Percentiles rank a stretch among this genome's conserved stretches.
Conservation (phyloP, 352 stramenopile genomes). For the Phytophthora citrophthora region DNA sequence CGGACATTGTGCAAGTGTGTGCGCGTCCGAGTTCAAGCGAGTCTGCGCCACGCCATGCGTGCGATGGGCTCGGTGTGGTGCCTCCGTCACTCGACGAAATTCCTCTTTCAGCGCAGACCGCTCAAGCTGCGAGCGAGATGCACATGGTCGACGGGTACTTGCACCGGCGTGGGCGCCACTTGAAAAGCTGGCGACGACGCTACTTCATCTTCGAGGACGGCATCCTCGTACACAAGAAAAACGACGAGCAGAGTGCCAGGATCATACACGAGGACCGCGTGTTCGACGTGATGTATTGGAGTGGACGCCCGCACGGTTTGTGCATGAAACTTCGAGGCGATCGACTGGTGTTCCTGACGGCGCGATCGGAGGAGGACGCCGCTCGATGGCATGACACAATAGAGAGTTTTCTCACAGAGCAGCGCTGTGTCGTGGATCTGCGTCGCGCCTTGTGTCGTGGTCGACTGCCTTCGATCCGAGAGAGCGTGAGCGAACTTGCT, state of each 20-base stretch:
- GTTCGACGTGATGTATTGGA: conserved; percentile 71
- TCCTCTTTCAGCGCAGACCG: background rate
- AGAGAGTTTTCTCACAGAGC: conserved; percentile 47
- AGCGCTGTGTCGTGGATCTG: conserved; percentile 53
- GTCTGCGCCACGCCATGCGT: conserved; percentile 19
- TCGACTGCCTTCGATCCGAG: conserved; percentile 58
- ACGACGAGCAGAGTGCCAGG: conserved; percentile 44
- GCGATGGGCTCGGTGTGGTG: conserved; percentile 11
- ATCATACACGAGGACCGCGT: conserved; percentile 59
- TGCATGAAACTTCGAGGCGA: conserved; percentile 61
- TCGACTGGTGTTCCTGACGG: conserved; percentile 57
- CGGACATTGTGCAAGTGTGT: conserved; percentile 12
- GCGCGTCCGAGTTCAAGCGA: conserved; percentile 20
- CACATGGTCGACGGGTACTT: conserved; percentile 51
- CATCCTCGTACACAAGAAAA: conserved; percentile 69
- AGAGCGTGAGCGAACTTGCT: conserved; percentile 39
- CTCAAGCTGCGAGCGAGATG: conserved; percentile 4
- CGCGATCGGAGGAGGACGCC: conserved; percentile 57
- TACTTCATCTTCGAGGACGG: conserved; percentile 75
- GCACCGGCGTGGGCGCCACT: conserved; percentile 58
- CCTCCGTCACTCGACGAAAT: conserved; percentile 27
- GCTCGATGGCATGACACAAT: conserved; percentile 61
- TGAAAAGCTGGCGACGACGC: conserved; percentile 74
- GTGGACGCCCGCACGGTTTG: conserved; percentile 61
- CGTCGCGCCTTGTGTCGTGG: conserved; percentile 53